phyloP scores from a whole-genome alignment of 2,329 filamentous ascomycete genomes.

The Pseudopithomyces maydicus region DNA sequence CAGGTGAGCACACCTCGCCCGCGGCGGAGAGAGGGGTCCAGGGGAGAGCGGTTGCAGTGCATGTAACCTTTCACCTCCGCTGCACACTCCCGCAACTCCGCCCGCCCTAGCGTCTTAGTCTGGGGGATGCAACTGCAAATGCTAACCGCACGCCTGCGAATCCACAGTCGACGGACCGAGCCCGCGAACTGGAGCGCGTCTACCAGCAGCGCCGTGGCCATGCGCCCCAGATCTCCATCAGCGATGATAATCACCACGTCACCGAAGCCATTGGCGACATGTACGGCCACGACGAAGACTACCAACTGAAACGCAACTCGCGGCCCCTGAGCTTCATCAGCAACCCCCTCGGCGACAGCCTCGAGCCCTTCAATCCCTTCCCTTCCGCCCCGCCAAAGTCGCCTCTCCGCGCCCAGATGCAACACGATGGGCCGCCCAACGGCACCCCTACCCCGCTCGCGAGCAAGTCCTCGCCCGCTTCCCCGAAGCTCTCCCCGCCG shows the following conservation, averaged over 20 bases:
- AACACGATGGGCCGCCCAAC: conserved; percentile 34
- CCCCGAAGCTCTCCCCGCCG: conserved; percentile 49
- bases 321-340: conserved; percentile 78
- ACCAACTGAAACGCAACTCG: conserved; percentile 55
- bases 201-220: conserved; percentile 63
- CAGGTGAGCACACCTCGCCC: conserved; percentile 12
- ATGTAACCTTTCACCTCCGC: conserved; percentile 8
- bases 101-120: not conserved
- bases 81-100: conserved; percentile 9
- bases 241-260: conserved; percentile 90
- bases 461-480: conserved; percentile 19
- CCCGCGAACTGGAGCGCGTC: conserved; percentile 52
- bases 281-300: conserved; percentile 80
- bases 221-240: conserved; percentile 70
- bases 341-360: conserved; percentile 58
- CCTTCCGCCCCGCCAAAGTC: conserved; percentile 48
- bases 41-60: not conserved
- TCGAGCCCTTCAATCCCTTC: conserved; percentile 46
- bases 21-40: not conserved
- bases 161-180: conserved; percentile 47
- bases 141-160: conserved; percentile 34
- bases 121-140: conserved; percentile 10
- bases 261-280: conserved; percentile 91
- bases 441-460: conserved; percentile 16
- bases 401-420: conserved; percentile 46